Base-by-base conservation (phyloP, 768 basidiomycete species). In the Symmetrospora coprosmae region DNA sequence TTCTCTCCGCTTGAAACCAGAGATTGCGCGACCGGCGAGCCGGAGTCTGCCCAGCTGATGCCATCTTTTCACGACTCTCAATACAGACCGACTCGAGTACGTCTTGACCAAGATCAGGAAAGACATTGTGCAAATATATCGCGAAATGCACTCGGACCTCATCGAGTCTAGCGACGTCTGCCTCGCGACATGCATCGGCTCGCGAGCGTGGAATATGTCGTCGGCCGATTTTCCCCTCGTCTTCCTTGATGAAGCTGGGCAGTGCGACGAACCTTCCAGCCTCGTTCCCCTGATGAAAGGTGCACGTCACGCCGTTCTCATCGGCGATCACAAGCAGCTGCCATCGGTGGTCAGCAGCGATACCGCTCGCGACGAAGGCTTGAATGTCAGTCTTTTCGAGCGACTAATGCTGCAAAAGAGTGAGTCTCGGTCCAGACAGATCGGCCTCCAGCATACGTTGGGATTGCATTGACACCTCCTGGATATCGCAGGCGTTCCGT, bases 281-380 rank as follows among this genome's bases (percentile, higher is more conserved):
- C 75, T 92, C 56, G 84, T 96, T 66, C 87, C 90, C 0, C 74
- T 96, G 40, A 92, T 88, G 85, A 89, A 86, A 79, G 90, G 90
- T 9, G 86, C 83, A 7, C 78, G 76, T 50, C 90, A 94, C 67
- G 77, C 87, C 31, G 81, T 87, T 1, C 79, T 96, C 45, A 91
- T 96, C 66, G 90, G 90, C n/a, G 90, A 96, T 73, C 90, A 96
- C 73, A 92, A 92, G 69, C 90, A 96, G 70, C 77, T 96, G 9
- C 88, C 16, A 5, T 51, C 35, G 0, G 30, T 38, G 2, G 8
- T 8, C 30, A 64, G 80, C 21, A 87, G 85, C 63, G 76, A 77
- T 21, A 81, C 86, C 69, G 90, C 88, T 0, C 78, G 80, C 66
- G 72, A 78, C 21, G 79, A 80, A 17, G 87, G 87, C 1, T 75